These are phyloP conservation scores for Priceomyces fermenticarens DNA, from an alignment of 805 yeast genomes.

Conservation along the genomic window DNA sequence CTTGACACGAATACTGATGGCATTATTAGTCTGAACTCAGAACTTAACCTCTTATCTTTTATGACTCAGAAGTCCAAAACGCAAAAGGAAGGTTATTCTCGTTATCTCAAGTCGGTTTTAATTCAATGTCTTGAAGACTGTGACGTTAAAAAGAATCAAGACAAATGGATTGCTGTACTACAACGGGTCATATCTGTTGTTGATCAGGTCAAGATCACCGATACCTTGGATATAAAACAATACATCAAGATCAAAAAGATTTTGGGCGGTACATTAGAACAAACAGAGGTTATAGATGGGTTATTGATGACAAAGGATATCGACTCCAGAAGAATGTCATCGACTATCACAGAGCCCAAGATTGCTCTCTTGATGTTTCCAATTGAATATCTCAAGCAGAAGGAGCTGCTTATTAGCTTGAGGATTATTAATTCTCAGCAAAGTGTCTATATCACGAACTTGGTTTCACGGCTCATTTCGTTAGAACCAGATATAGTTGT, in stretches of 20 bases:
- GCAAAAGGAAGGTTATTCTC: conserved; percentile 21
- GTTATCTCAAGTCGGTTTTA: conserved; percentile 50
- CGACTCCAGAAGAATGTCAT: conserved; percentile 78
- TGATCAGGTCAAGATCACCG: conserved; percentile 62
- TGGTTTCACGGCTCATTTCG: conserved; percentile 74
- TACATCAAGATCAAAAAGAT: conserved; percentile 84
- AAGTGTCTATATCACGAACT: conserved; percentile 73
- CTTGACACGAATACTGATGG: not conserved
- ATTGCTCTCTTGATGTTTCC: conserved; percentile 87
- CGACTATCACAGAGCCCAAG: conserved; percentile 59
- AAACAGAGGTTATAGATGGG: conserved; percentile 69
- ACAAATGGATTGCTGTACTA: conserved; percentile 60
- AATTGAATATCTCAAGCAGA: conserved; percentile 74
- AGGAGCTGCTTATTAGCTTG: conserved; percentile 76
- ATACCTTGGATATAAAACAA: conserved; percentile 80
- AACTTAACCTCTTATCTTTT: not conserved
- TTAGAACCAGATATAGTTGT: conserved; percentile 77
- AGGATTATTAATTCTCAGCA: conserved; percentile 87
- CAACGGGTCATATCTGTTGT: conserved; percentile 51
- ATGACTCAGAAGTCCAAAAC: conserved; percentile 2
- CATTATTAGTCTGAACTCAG: not conserved
- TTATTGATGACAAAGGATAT: conserved; percentile 78
- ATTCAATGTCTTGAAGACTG: conserved; percentile 64
- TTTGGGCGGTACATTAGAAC: conserved; percentile 65
- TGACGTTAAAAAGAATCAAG: conserved; percentile 41